Evolutionary conservation across 2,329 filamentous ascomycete species (phyloP).

Genomic region (Beauveria caledonica): DNA sequence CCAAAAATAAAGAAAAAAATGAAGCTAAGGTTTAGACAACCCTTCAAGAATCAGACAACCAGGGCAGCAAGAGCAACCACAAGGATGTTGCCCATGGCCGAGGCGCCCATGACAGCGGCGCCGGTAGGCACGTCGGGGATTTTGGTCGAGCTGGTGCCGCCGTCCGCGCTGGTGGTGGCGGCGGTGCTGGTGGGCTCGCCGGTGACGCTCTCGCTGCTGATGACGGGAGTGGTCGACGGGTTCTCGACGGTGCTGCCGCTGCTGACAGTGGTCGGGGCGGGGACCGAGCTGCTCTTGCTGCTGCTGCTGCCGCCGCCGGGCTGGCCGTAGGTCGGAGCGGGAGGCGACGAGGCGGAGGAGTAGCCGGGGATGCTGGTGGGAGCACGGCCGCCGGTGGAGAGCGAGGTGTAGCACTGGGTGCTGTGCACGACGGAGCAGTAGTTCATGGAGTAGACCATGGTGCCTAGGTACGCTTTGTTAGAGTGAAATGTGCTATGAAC

Average conservation of each 20-base stretch:
- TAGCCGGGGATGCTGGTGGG: not conserved
- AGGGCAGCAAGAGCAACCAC: conserved; percentile 4
- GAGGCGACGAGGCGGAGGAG: not conserved
- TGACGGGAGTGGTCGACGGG: conserved; percentile 10
- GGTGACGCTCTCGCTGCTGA: conserved; percentile 11
- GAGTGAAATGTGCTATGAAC: not conserved
- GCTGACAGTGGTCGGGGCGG: conserved; percentile 6
- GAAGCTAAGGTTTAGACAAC: not conserved
- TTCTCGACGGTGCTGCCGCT: conserved; percentile 13
- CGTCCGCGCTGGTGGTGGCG: conserved; percentile 12
- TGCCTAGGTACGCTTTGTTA: conserved; percentile 16
- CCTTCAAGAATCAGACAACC: not conserved
- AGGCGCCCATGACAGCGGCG: not conserved
- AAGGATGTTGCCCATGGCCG: conserved; percentile 4
- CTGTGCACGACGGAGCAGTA: conserved; percentile 27
- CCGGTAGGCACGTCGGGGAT: conserved; percentile 9
- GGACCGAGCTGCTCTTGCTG: conserved; percentile 11
- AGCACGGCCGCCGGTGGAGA: conserved; percentile 19
- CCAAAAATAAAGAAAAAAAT: not conserved
- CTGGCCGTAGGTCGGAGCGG: conserved; percentile 3
- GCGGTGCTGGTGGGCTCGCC: conserved; percentile 13
- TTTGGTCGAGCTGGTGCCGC: conserved; percentile 1
- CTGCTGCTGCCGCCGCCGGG: not conserved
- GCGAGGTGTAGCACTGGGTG: conserved; percentile 25
- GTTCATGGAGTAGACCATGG: conserved; percentile 27